Evolutionary conservation across 768 basidiomycete genomes (phyloP), one percentile per base, ranked within the genome.

Genomic region (Leccinum truebloodii): DNA sequence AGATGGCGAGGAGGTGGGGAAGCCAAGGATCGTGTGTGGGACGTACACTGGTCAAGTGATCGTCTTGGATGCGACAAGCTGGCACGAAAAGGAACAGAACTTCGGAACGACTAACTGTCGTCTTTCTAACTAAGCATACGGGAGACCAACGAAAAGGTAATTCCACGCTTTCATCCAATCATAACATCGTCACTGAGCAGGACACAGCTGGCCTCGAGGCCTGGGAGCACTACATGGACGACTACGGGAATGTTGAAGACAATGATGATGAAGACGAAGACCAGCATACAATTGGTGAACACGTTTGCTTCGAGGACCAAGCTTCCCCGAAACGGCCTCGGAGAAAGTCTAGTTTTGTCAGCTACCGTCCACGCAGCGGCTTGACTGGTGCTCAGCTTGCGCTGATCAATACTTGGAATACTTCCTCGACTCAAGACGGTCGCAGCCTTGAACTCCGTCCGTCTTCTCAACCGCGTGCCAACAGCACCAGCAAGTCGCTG

Each of bases 181-280:
- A 24, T 24, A 24, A 24, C 24, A 24, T 26, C 26, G 26, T 26
- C 26, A 26, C 26, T 26, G 26, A 26, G 26, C 26, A 26, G 26
- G 26, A 26, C 26, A 26, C 26, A 26, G 26, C 26, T 26, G 26
- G 26, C 26, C 26, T 26, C 26, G 26, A 26, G 26, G 26, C 26
- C 26, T 26, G 26, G 4, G 26, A 26, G 26, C 26, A 26, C 26
- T 26, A 26, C 26, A 26, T 26, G 26, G 26, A 26, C 26, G 26
- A 26, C 26, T 70, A 74, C 6, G 70, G 69, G 14, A 80, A 81
- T 61, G 83, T 86, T n/a, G 84, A 84, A 0, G 84, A 86, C 0
- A 26, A 26, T 26, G 80, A 81, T 61, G 83, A 86, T n/a, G 84
- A 84, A 0, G 84, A 86, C 20, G 84, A 84, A 0, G 84, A 82